Conservation (phyloP, 2,329 filamentous ascomycete species). For the Penicillium fuscoglaucum region DNA sequence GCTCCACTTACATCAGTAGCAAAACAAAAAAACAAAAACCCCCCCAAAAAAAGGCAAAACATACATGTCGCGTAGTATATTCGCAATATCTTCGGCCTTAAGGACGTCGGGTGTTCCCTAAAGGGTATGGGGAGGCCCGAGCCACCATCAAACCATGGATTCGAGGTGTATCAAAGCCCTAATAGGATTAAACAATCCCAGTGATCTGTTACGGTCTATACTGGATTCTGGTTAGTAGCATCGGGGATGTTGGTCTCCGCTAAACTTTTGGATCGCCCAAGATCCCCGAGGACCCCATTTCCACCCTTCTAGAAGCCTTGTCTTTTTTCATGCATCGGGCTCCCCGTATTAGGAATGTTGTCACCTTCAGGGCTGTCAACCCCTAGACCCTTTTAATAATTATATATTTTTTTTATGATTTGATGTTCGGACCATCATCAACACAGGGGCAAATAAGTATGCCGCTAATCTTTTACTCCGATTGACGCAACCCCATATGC, state of each 20-base stretch:
- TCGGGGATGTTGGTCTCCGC: neutral
- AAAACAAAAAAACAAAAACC: neutral
- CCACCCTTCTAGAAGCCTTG: slow-evolving; percentile 1
- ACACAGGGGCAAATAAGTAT: slow-evolving; percentile 6
- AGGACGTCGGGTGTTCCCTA: neutral
- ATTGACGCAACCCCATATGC: slow-evolving; percentile 3
- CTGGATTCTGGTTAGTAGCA: neutral
- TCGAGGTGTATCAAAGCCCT: neutral
- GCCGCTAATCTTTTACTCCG: slow-evolving; percentile 1
- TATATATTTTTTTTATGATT: neutral
- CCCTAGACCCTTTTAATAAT: neutral
- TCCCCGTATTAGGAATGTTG: slow-evolving; percentile 3
- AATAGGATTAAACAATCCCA: neutral
- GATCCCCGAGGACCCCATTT: neutral
- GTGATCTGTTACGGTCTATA: neutral
- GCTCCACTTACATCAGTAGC: neutral
- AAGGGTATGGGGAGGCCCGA: neutral
- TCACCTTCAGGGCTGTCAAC: neutral
- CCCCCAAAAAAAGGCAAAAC: too few species aligned
- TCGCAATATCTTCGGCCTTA: neutral
- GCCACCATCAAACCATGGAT: slow-evolving; percentile 1
- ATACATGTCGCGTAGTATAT: neutral
- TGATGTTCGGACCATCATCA: neutral
- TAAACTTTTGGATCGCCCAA: neutral
- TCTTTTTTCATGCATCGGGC: slow-evolving; percentile 5